Evolutionary conservation across 352 stramenopile species (phyloP).

Genomic region (Phytopythium ostracodes): DNA sequence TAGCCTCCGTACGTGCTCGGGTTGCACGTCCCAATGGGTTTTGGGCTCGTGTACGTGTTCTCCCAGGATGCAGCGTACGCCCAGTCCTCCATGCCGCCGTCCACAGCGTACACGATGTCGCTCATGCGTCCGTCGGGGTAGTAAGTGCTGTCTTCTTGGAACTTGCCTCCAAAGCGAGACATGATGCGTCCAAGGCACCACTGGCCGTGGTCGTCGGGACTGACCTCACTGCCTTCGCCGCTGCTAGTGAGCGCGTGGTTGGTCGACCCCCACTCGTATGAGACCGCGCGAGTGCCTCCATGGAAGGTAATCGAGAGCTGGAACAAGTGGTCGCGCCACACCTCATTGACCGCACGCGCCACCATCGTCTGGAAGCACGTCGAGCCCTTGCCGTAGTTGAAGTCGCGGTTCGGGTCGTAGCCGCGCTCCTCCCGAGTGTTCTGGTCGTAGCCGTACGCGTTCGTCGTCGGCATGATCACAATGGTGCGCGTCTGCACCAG

Average conservation of each 20-base stretch:
- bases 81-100: conserved; percentile 97
- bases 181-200: conserved; percentile 50
- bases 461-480: conserved; percentile 88
- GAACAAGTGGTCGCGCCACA: conserved; percentile 95
- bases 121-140: conserved; percentile 89
- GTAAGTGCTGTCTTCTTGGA: conserved; percentile 46
- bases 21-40: conserved; percentile 67
- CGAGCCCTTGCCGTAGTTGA: conserved; percentile 87
- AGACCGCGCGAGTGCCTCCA: conserved; percentile 92
- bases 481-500: conserved; percentile 82
- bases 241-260: conserved; percentile 57
- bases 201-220: conserved; percentile 52
- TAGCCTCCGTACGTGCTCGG: conserved; percentile 88
- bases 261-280: conserved; percentile 95
- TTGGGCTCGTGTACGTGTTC: conserved; percentile 36
- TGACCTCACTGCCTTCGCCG: conserved; percentile 36
- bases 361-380: conserved; percentile 94
- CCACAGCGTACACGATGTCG: conserved; percentile 93
- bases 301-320: conserved; percentile 96
- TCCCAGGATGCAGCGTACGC: conserved; percentile 88
- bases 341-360: conserved; percentile 91
- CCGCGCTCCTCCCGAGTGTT: conserved; percentile 71
- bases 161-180: conserved; percentile 63
- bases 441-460: conserved; percentile 89
- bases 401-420: conserved; percentile 97